Evolutionary conservation across 2,329 filamentous ascomycete species (phyloP), one percentile per base, ranked within the genome.

Genomic region (Botrytis tulipae): DNA sequence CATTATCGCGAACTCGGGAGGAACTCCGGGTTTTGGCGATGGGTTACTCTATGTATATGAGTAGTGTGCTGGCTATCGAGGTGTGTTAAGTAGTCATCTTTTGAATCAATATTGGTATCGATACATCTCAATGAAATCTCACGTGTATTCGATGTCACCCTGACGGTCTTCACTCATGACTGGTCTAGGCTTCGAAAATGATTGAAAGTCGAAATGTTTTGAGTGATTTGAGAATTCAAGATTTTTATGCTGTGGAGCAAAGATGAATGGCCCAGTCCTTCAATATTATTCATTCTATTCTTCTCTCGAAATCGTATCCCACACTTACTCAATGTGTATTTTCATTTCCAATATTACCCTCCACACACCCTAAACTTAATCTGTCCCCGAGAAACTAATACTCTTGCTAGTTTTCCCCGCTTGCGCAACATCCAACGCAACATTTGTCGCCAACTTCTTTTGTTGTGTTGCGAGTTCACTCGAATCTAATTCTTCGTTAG

Each of bases 371-470:
- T n/a, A 12, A 6, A 16, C 12, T 14, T n/a, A 54, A n/a, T 54
- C 48, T 16, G 48, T 54, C 10, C 25, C 48, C 48, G 59, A 61
- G 32, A 78, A 78, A 63, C 37, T 51, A 74, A 78, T 74, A 16
- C 74, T 74, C 46, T 72, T 76, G 66, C 63, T 81, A 1, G 78
- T 71, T 74, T 83, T 76, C 0, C 83, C 83, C 6, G 80, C 80
- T 16, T 79, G 80, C 66, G 76, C 76, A 46, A 74, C 74, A 74
- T 85, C 83, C 51, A 79, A 62, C 46, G 82, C 80, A 70, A 89
- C 83, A 79, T 89, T 89, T 74, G 82, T 88, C 75, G 85, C 81
- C 71, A 89, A 82, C 83, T 89, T 89, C 70, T 78, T 86, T 76
- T 82, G 80, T 82, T 89, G 84, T 16, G 80, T 79, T 22, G 82